Evolutionary conservation across 2,329 filamentous ascomycete species (phyloP).

Genomic region (Karstenula rhodostoma): DNA sequence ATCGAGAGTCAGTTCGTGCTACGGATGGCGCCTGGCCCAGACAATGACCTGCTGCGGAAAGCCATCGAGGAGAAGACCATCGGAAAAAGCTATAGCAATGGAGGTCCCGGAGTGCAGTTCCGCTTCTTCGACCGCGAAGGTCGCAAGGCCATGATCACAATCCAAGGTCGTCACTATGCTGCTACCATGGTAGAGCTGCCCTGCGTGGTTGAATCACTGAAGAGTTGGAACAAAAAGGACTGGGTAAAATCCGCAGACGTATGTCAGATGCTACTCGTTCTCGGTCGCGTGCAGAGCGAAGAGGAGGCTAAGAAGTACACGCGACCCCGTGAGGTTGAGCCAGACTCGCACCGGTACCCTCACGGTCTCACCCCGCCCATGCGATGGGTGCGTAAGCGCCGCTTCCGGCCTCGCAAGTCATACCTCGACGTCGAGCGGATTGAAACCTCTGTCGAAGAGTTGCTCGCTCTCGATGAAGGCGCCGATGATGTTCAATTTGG

Average conservation of each 20-base stretch:
- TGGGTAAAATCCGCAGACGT: conserved; percentile 91
- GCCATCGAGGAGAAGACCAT: conserved; percentile 80
- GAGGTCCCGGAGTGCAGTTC: conserved; percentile 79
- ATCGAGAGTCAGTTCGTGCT: conserved; percentile 91
- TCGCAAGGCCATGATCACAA: conserved; percentile 74
- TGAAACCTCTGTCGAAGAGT: conserved; percentile 77
- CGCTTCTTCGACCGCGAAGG: conserved; percentile 80
- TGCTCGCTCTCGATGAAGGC: conserved; percentile 74
- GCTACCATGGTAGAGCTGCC: conserved; percentile 84
- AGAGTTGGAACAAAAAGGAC: conserved; percentile 86
- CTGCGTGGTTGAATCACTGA: conserved; percentile 89
- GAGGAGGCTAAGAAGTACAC: conserved; percentile 60
- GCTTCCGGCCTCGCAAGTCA: conserved; percentile 83
- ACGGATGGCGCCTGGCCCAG: conserved; percentile 84
- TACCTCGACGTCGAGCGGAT: conserved; percentile 86
- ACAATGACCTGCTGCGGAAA: conserved; percentile 82
- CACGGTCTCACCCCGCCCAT: conserved; percentile 89
- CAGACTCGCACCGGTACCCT: conserved; percentile 74
- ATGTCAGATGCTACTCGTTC: conserved; percentile 86
- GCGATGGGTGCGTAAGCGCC: conserved; percentile 81
- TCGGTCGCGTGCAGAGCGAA: conserved; percentile 69
- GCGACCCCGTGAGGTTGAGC: conserved; percentile 76
- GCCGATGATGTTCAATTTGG: conserved; percentile 67
- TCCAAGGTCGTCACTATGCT: conserved; percentile 76
- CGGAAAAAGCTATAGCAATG: conserved; percentile 68